Conservation (phyloP, 2,329 filamentous ascomycete species). For the Botrytis medusae region DNA sequence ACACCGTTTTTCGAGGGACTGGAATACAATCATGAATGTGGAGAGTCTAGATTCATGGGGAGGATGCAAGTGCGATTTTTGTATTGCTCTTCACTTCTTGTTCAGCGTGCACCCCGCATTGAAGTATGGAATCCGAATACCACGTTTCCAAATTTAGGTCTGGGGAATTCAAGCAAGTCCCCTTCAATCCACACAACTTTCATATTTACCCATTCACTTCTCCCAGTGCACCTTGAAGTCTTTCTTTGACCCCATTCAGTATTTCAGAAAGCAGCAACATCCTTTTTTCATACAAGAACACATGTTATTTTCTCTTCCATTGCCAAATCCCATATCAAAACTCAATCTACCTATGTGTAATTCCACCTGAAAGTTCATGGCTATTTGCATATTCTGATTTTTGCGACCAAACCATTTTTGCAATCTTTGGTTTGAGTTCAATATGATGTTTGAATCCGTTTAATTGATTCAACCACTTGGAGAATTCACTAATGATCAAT, state of each 20-base stretch:
- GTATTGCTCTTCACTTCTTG: constrained; percentile 4
- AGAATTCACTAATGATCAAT: neutral
- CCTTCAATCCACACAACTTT: neutral
- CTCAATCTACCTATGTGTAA: neutral
- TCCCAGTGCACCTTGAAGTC: neutral
- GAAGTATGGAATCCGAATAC: neutral
- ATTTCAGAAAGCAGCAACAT: neutral
- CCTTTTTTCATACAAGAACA: neutral
- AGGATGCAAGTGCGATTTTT: neutral
- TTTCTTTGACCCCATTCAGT: neutral
- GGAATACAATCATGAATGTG: neutral
- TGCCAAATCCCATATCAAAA: neutral
- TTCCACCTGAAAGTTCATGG: constrained; percentile 10
- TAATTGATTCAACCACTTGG: neutral
- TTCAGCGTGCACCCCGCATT: neutral
- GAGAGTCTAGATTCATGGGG: neutral
- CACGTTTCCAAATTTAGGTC: neutral
- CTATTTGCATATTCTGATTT: neutral
- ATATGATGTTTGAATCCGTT: neutral
- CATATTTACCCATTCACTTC: neutral
- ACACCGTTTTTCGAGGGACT: neutral
- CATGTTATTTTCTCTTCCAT: neutral
- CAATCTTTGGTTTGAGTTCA: neutral
- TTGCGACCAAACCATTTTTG: neutral
- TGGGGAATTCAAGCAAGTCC: constrained; percentile 3